phyloP scores from a whole-genome alignment of 228 moss, liverwort and hornwort species.

The Sphagnum magellanicum region DNA sequence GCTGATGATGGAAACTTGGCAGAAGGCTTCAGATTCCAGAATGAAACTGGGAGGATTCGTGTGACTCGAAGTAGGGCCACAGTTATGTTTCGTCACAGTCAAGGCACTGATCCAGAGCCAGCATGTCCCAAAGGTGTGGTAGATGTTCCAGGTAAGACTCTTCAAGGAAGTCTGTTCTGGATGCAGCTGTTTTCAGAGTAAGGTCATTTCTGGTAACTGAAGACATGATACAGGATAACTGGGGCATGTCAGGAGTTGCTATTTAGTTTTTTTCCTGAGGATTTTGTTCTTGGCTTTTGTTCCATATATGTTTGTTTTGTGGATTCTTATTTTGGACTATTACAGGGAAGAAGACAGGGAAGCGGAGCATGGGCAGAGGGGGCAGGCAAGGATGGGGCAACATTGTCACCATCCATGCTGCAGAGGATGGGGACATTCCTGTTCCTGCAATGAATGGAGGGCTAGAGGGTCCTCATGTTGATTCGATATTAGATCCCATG shows the following conservation, averaged over 20 bases:
- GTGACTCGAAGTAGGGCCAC: slow-evolving; percentile 35
- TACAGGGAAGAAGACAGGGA: slow-evolving; percentile 28
- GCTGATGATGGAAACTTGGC: slow-evolving; percentile 8
- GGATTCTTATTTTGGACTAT: too few relatives aligned
- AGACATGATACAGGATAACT: slow-evolving; percentile 4
- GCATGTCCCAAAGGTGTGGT: not conserved
- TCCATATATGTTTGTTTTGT: too few relatives aligned
- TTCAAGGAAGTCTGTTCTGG: too few relatives aligned
- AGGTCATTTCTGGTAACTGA: slow-evolving; percentile 7
- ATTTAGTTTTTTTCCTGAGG: too few relatives aligned
- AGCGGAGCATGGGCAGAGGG: slow-evolving; percentile 31
- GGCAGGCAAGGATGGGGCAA: slow-evolving; percentile 41
- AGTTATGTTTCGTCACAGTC: slow-evolving; percentile 1
- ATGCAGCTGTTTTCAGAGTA: not conserved
- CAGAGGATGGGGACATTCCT: slow-evolving; percentile 6
- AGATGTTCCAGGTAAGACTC: not conserved
- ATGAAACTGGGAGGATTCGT: slow-evolving; percentile 8
- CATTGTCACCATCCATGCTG: slow-evolving; percentile 10
- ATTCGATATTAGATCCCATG: not conserved
- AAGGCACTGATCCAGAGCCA: slow-evolving; percentile 1
- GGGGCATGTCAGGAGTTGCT: slow-evolving; percentile 8
- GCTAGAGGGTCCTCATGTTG: slow-evolving; percentile 6
- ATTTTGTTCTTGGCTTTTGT: too few relatives aligned
- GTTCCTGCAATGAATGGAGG: not conserved
- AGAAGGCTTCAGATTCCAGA: slow-evolving; percentile 8